Base-by-base conservation (phyloP, 805 yeast species). In the Cyberlindnera petersonii region DNA sequence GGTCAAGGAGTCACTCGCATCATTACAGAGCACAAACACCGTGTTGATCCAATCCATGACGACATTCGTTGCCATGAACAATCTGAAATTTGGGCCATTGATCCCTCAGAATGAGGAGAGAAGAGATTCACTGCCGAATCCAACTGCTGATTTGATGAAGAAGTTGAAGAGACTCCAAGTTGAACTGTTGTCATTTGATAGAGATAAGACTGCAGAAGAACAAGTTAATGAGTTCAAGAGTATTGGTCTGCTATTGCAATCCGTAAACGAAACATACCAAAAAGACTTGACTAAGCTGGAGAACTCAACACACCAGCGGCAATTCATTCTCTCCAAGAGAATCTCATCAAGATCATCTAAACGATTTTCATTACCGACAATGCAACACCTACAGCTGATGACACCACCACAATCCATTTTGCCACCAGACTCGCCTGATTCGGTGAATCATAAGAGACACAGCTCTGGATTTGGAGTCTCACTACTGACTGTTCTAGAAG, bases 401-500 rank as follows among this genome's bases (percentile, higher is more conserved):
- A 26, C 43, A 4, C 48, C 44, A 16, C 44, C 46, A 21, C 33
- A 46, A 30, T 31, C 55, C 7, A 18, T 24, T 5, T 37, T 46
- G 4, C 24, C 48, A 9, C 35, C 49, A 10, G 38, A 13, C 6
- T 41, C 44, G 6, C 41, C 44, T 3, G 37, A 26, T 5, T 14
- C 28, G 3, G 19, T 36, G 16, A 37, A 35, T 13, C 46, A 34
- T 19, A 57, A 53, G 30, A 47, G 61, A 35, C 28, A 48, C 13
- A 57, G 60, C 33, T 50, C 56, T 3, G 64, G 64, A 1, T 40
- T 59, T 3, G 38, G 53, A 4, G 35, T 59, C 4, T 49, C 61
- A 10, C 37, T 59, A 17, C 32, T 59, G 20, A 59, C 60, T 1
- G 60, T 59, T 6, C 27, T 52, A 17, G 63, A 59, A 24, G 51